A percentile compares a stretch with the other conserved stretches of the same genome.
Evolutionary conservation across 305 asterid species (phyloP).

Genomic region (Nicotiana rustica): DNA sequence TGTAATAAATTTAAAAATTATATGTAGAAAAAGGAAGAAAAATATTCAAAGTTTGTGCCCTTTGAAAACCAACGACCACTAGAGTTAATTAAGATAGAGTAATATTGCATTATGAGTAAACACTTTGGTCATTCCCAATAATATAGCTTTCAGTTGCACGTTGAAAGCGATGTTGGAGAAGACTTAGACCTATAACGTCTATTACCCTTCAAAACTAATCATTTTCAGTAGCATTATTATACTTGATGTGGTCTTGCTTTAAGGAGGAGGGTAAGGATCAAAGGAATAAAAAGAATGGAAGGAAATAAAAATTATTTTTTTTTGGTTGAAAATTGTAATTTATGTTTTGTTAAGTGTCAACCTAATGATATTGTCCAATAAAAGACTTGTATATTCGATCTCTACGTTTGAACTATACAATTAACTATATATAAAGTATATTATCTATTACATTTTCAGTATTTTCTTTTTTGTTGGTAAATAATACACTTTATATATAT

Average conservation of each 20-base stretch:
- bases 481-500: neutral
- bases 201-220: neutral
- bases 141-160: slow-evolving; percentile 17
- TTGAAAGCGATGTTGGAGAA: slow-evolving; percentile 17
- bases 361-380: slow-evolving; percentile 28
- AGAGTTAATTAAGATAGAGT: neutral
- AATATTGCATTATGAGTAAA: neutral
- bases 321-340: neutral
- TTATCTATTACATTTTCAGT: neutral
- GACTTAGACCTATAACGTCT: neutral
- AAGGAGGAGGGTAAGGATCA: neutral
- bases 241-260: slow-evolving; percentile 22
- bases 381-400: neutral
- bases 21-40: neutral
- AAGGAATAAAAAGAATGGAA: neutral
- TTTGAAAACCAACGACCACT: neutral
- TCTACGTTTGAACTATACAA: neutral
- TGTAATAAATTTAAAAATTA: neutral
- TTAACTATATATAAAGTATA: neutral
- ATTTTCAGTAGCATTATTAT: neutral
- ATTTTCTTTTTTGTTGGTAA: neutral
- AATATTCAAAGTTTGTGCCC: neutral
- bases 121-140: neutral
- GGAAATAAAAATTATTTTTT: neutral
- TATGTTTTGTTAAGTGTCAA: neutral